Percentiles rank a stretch among this genome's conserved stretches.
phyloP scores from a whole-genome alignment of 1,284 basidiomycete genomes.

The Papiliotrema terrestris region DNA sequence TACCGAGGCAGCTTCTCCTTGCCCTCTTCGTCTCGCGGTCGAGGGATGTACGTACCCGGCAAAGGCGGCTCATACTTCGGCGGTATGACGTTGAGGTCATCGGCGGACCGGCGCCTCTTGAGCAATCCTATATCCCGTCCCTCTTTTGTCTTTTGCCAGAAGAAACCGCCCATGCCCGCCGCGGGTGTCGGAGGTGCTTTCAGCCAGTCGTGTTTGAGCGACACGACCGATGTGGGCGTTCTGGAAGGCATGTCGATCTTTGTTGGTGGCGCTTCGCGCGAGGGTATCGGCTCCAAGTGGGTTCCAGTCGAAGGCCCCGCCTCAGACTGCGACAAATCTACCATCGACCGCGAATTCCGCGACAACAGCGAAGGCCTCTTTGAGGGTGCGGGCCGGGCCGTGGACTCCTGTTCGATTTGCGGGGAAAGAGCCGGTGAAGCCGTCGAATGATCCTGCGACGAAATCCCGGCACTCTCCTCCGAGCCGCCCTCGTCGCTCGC shows the following conservation, averaged over 20 bases:
- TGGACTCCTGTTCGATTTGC: background rate
- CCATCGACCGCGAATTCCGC: conserved; percentile 61
- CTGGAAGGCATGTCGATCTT: conserved; percentile 23
- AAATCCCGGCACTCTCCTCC: conserved; percentile 1
- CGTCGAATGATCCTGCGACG: conserved; percentile 4
- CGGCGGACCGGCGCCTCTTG: conserved; percentile 50
- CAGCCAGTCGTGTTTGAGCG: conserved; percentile 29
- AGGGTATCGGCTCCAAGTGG: conserved; percentile 21
- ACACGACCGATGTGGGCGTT: conserved; percentile 5
- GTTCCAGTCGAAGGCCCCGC: conserved; percentile 8
- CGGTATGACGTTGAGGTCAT: conserved; percentile 45
- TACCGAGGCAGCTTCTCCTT: conserved; percentile 76
- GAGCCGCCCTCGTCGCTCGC: conserved; percentile 3
- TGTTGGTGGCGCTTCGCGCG: conserved; percentile 14
- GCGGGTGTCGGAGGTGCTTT: conserved; percentile 43
- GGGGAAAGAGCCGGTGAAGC: conserved; percentile 7
- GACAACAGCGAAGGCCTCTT: conserved; percentile 58
- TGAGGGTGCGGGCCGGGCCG: conserved; percentile 7
- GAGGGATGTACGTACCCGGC: conserved; percentile 36
- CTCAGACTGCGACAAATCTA: conserved; percentile 48
- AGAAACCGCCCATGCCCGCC: conserved; percentile 26
- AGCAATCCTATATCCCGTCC: conserved; percentile 14
- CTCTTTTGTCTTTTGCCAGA: conserved; percentile 15
- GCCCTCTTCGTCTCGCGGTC: conserved; percentile 66
- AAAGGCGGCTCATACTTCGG: conserved; percentile 49